Evolutionary conservation across 2,329 filamentous ascomycete species (phyloP).

Genomic region (Nigrograna mackinnonii): DNA sequence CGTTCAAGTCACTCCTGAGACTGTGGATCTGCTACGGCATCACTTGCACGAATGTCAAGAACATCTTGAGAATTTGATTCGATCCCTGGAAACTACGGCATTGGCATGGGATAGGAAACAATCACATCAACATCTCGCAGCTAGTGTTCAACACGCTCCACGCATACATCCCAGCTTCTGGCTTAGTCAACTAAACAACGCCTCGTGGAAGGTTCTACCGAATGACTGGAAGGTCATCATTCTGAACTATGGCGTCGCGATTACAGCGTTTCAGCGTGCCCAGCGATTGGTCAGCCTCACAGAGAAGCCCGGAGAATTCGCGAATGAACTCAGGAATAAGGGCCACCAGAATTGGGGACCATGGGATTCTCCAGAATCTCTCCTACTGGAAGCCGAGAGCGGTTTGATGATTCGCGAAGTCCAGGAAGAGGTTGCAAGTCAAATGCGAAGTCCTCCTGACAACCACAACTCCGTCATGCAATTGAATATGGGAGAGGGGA

Average conservation of each 20-base stretch:
- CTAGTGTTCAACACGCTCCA: conserved; percentile 12
- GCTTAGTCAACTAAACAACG: conserved; percentile 22
- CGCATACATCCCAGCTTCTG: conserved; percentile 26
- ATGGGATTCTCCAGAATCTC: conserved; percentile 57
- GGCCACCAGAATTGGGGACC: conserved; percentile 63
- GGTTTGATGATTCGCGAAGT: conserved; percentile 63
- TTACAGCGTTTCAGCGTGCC: conserved; percentile 33
- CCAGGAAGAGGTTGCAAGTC: conserved; percentile 60
- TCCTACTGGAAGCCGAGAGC: conserved; percentile 68
- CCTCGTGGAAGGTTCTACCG: conserved; percentile 16
- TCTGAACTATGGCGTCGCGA: conserved; percentile 26
- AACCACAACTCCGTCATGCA: conserved; percentile 31
- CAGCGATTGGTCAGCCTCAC: conserved; percentile 19
- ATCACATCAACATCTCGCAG: not conserved
- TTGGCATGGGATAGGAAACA: too few species aligned
- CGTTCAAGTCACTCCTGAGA: too few species aligned
- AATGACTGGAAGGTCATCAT: conserved; percentile 23
- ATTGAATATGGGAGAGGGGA: conserved; percentile 42
- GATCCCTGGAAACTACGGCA: too few species aligned
- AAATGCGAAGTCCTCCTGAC: conserved; percentile 53
- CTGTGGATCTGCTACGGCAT: too few species aligned
- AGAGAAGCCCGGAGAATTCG: conserved; percentile 20
- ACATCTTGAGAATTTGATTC: too few species aligned
- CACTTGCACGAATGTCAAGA: too few species aligned
- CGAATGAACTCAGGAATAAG: conserved; percentile 46